These are phyloP conservation scores for Rutstroemia sp. DNA, from an alignment of 2,329 filamentous ascomycete genomes.

Conservation along the genomic window DNA sequence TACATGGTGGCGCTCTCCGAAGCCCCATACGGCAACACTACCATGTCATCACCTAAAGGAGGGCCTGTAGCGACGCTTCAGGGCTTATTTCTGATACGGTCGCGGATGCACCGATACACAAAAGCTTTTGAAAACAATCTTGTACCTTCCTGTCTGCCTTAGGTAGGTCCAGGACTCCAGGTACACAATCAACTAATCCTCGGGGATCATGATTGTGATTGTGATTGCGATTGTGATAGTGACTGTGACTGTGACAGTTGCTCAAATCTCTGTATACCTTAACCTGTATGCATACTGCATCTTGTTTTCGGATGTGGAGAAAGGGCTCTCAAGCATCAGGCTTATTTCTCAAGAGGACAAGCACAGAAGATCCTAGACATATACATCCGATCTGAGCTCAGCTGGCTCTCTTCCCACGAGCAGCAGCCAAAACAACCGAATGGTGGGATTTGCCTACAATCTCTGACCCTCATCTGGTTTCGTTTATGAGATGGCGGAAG, in stretches of 20 bases:
- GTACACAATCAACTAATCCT: background rate
- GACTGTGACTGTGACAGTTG: background rate
- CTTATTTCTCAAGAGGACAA: background rate
- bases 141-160: background rate
- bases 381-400: slow-evolving; percentile 3
- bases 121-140: background rate
- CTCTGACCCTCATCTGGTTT: background rate
- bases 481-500: background rate
- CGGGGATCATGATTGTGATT: background rate
- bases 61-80: background rate
- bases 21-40: background rate
- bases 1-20: background rate
- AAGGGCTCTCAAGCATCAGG: background rate
- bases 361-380: background rate
- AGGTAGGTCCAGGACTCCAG: too few relatives aligned
- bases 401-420: background rate
- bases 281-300: background rate
- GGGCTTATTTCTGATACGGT: background rate
- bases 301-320: background rate
- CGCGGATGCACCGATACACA: slow-evolving; percentile 6
- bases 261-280: background rate
- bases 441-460: background rate
- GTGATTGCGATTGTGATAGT: background rate
- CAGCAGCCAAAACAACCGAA: background rate
- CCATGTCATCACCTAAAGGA: background rate